Conservation (phyloP, 2,329 filamentous ascomycete genomes). For the Cucurbitaria berberidis region DNA sequence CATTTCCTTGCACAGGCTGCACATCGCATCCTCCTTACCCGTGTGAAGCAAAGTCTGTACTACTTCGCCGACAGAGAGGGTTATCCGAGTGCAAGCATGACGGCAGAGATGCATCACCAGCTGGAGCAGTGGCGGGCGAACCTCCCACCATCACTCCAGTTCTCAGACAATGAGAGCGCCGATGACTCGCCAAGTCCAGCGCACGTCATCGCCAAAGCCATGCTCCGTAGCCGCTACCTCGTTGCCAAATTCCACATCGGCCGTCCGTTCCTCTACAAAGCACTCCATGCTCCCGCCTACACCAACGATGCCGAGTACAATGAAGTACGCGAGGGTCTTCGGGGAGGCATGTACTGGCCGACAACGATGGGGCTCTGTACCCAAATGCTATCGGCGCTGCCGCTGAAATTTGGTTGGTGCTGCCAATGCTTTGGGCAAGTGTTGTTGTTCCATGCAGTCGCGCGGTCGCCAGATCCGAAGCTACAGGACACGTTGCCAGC, state of each 20-base stretch:
- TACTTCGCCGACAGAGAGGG: slow-evolving; percentile 53
- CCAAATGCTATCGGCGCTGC: slow-evolving; percentile 45
- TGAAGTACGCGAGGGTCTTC: slow-evolving; percentile 36
- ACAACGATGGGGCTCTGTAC: slow-evolving; percentile 45
- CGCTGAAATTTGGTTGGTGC: slow-evolving; percentile 49
- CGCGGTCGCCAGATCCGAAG: slow-evolving; percentile 34
- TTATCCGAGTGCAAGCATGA: slow-evolving; percentile 56
- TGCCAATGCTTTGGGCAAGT: slow-evolving; percentile 48
- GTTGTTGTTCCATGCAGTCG: slow-evolving; percentile 42
- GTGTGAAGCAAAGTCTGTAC: slow-evolving; percentile 59
- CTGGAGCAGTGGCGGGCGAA: slow-evolving; percentile 62
- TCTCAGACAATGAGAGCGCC: slow-evolving; percentile 45
- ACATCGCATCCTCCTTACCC: slow-evolving; percentile 62
- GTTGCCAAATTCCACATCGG: slow-evolving; percentile 49
- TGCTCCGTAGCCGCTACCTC: slow-evolving; percentile 47
- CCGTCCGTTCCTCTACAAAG: slow-evolving; percentile 48
- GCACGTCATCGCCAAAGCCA: slow-evolving; percentile 48
- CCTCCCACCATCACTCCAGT: slow-evolving; percentile 57
- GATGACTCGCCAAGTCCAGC: slow-evolving; percentile 42
- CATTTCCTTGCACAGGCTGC: slow-evolving; percentile 64
- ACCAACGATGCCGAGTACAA: slow-evolving; percentile 42
- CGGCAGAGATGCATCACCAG: slow-evolving; percentile 61
- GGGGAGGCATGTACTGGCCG: slow-evolving; percentile 47
- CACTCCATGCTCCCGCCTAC: slow-evolving; percentile 38
- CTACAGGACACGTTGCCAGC: slow-evolving; percentile 40